Percentiles rank a stretch among this genome's conserved stretches.
These are phyloP conservation scores for Lasiosphaeria miniovina DNA, from an alignment of 495 filamentous ascomycete genomes.

Conservation along the genomic window DNA sequence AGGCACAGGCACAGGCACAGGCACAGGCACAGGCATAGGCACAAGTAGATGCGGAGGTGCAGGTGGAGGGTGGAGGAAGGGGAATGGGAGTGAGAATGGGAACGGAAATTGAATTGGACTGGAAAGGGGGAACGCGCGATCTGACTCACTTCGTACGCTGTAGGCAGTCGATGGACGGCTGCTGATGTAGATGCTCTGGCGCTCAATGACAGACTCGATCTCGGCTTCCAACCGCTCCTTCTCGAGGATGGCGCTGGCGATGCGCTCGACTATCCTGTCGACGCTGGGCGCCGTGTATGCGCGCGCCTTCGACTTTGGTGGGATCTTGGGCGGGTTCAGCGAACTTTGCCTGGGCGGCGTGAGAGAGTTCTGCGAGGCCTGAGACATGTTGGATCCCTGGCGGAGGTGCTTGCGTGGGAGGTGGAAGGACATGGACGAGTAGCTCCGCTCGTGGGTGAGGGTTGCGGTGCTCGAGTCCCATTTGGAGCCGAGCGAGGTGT, in stretches of 20 bases:
- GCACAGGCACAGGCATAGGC: too few species aligned
- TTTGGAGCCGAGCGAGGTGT: slow-evolving; percentile 31
- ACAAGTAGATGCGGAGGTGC: background rate
- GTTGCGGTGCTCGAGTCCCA: slow-evolving; percentile 34
- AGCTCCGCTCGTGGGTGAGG: slow-evolving; percentile 42
- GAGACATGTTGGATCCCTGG: slow-evolving; percentile 26
- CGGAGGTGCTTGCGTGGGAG: slow-evolving; percentile 46
- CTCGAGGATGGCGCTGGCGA: slow-evolving; percentile 52
- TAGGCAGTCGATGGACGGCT: slow-evolving; percentile 48
- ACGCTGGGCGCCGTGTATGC: slow-evolving; percentile 35
- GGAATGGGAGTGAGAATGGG: too few species aligned
- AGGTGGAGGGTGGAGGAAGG: background rate
- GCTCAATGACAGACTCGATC: slow-evolving; percentile 52
- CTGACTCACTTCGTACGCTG: slow-evolving; percentile 21
- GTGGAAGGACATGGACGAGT: slow-evolving; percentile 49
- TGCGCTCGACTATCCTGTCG: slow-evolving; percentile 45
- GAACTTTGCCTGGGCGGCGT: slow-evolving; percentile 2
- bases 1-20: too few species aligned
- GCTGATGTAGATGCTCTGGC: slow-evolving; percentile 49
- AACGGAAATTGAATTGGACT: background rate
- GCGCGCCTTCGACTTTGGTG: slow-evolving; percentile 31
- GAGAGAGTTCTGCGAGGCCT: slow-evolving; percentile 7
- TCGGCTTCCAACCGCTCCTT: slow-evolving; percentile 50
- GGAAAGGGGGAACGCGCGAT: background rate
- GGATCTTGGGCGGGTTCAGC: slow-evolving; percentile 24